Evolutionary conservation across 352 stramenopile species (phyloP).

Genomic region (Phytophthora foliorum): DNA sequence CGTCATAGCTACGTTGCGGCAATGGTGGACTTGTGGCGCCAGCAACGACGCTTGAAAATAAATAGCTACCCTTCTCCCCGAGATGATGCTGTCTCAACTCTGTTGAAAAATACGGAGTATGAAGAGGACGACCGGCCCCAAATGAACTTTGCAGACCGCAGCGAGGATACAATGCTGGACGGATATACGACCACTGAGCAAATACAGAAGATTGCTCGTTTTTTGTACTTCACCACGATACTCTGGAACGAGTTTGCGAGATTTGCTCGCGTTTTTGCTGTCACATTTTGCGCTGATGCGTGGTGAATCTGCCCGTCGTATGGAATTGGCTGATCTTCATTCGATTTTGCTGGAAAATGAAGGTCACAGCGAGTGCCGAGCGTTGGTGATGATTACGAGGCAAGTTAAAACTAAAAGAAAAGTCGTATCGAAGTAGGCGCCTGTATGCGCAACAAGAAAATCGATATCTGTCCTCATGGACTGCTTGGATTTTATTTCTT

Average conservation of each 20-base stretch:
- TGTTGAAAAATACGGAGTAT: slow-evolving; percentile 3
- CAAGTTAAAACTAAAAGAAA: slow-evolving; percentile 24
- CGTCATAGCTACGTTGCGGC: slow-evolving; percentile 1
- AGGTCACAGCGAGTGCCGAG: background rate
- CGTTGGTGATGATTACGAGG: slow-evolving; percentile 10
- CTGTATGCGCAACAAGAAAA: slow-evolving; percentile 21
- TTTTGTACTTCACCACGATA: background rate
- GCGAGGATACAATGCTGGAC: slow-evolving; percentile 4
- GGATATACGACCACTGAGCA: slow-evolving; percentile 9
- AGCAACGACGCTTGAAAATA: background rate
- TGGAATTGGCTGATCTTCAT: slow-evolving; percentile 17
- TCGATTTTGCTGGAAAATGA: slow-evolving; percentile 14
- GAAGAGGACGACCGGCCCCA: slow-evolving; percentile 8
- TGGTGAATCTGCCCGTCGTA: background rate
- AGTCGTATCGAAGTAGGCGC: slow-evolving; percentile 2
- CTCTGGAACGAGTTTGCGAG: background rate
- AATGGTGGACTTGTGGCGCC: slow-evolving; percentile 9
- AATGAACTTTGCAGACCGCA: slow-evolving; percentile 16
- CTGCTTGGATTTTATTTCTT: slow-evolving; percentile 13
- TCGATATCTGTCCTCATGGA: slow-evolving; percentile 13
- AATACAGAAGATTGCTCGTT: slow-evolving; percentile 4
- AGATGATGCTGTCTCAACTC: slow-evolving; percentile 3
- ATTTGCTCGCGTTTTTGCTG: slow-evolving; percentile 12
- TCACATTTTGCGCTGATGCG: slow-evolving; percentile 11
- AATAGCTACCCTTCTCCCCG: slow-evolving; percentile 4